These are phyloP conservation scores for Actinidia polygama DNA, from an alignment of 179 eudicot genomes.

Conservation along the genomic window DNA sequence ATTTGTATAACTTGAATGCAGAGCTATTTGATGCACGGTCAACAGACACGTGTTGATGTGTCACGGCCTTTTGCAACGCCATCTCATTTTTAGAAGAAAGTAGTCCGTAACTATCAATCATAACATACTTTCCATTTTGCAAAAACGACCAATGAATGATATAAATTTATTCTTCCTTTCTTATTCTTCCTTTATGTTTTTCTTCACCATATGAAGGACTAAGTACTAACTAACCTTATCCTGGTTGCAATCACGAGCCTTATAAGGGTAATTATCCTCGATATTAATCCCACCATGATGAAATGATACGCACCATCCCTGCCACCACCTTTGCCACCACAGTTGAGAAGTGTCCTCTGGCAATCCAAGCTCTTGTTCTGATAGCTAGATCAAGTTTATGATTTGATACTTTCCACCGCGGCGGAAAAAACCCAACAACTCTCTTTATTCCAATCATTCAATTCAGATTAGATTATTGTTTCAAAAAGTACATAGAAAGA, in stretches of 20 bases:
- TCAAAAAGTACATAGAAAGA: neutral
- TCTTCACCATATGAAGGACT: too few species aligned
- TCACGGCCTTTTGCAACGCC: constrained; percentile 55
- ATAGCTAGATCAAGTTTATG: constrained; percentile 46
- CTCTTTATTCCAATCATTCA: constrained; percentile 37
- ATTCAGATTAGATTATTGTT: neutral
- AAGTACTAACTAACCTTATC: constrained; percentile 38
- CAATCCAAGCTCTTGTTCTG: constrained; percentile 77
- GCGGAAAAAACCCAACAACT: constrained; percentile 85
- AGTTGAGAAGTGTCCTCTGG: constrained; percentile 37
- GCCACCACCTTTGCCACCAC: constrained; percentile 71
- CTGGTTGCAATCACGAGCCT: constrained; percentile 49
- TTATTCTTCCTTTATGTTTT: too few species aligned
- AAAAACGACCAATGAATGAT: neutral
- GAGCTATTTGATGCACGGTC: constrained; percentile 70
- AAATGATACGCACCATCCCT: constrained; percentile 65
- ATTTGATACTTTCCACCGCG: too few species aligned
- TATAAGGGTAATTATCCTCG: constrained; percentile 67
- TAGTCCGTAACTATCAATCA: constrained; percentile 62
- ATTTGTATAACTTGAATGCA: constrained; percentile 55
- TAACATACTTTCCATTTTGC: constrained; percentile 57
- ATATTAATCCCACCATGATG: constrained; percentile 69
- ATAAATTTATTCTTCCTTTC: too few species aligned
- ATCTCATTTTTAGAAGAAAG: constrained; percentile 60
- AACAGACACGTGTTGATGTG: constrained; percentile 65